Percentiles rank a stretch among this genome's conserved stretches.
Conservation (phyloP, 1,139 yeast species). For the Sporopachydermia cereana region DNA sequence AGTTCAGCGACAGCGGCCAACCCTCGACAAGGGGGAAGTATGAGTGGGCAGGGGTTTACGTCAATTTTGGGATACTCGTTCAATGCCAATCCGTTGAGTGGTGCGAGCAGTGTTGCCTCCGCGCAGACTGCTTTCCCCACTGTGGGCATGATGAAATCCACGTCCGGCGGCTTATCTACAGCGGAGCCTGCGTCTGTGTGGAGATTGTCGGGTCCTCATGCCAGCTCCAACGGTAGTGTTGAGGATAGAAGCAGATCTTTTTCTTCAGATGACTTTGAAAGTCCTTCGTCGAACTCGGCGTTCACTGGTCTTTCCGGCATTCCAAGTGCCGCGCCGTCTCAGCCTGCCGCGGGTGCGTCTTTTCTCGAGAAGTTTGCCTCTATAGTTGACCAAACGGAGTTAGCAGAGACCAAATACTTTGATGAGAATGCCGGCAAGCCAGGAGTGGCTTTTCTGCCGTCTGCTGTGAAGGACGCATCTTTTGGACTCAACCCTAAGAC, state of each 20-base stretch:
- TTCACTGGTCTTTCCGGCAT: neutral
- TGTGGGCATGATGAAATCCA: neutral
- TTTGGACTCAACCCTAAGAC: neutral
- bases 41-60: neutral
- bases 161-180: neutral
- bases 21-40: neutral
- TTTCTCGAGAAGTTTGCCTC: conserved; percentile 4
- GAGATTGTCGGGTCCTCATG: neutral
- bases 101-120: neutral
- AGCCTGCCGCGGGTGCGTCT: neutral
- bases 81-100: neutral
- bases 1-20: neutral
- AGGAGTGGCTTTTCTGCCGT: neutral
- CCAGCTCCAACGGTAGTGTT: neutral
- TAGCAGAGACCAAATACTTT: neutral
- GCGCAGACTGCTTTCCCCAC: neutral
- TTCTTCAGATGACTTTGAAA: neutral
- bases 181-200: neutral
- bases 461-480: neutral
- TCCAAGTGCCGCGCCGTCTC: neutral
- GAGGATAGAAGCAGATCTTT: neutral
- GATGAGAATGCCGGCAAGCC: neutral
- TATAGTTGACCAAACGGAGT: conserved; percentile 1
- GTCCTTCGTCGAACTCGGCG: neutral
- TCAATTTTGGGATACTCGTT: conserved; percentile 1